phyloP scores from a whole-genome alignment of 345 rosid genomes.

The Bruguiera parviflora region DNA sequence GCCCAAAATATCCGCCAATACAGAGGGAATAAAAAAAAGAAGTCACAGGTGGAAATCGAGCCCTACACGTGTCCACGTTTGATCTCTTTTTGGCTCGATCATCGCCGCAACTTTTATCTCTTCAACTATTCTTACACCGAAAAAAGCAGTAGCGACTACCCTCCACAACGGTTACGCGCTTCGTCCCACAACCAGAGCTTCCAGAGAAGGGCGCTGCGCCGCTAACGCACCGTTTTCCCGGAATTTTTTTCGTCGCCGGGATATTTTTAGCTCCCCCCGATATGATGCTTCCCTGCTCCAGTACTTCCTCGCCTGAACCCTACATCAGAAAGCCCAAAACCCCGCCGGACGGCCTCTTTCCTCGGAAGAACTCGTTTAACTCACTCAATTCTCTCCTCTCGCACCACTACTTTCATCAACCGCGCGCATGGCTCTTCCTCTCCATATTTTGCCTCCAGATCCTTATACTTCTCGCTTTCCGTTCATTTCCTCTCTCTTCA shows the following conservation, averaged over 20 bases:
- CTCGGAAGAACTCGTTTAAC: slow-evolving; percentile 41
- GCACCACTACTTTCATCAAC: slow-evolving; percentile 36
- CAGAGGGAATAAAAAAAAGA: too few relatives aligned
- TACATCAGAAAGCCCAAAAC: slow-evolving; percentile 30
- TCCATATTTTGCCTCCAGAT: slow-evolving; percentile 57
- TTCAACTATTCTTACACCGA: too few relatives aligned
- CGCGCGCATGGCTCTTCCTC: slow-evolving; percentile 59
- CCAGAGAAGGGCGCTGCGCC: neutral
- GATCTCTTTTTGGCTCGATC: too few relatives aligned
- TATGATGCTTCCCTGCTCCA: slow-evolving; percentile 54
- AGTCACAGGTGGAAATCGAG: too few relatives aligned
- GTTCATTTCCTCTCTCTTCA: slow-evolving; percentile 45
- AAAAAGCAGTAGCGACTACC: too few relatives aligned
- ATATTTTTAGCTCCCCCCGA: neutral
- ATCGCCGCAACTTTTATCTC: too few relatives aligned
- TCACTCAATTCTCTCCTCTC: slow-evolving; percentile 30
- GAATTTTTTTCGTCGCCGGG: slow-evolving; percentile 16
- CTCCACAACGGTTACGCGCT: too few relatives aligned
- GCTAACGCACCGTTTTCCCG: slow-evolving; percentile 17
- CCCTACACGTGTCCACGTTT: too few relatives aligned
- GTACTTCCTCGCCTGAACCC: slow-evolving; percentile 43
- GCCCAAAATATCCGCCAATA: too few relatives aligned
- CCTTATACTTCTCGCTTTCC: slow-evolving; percentile 50
- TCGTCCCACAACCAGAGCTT: neutral
- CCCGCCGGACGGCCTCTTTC: slow-evolving; percentile 16